These are phyloP conservation scores for Orobanche coerulescens DNA, from an alignment of 257 asterid species.

Conservation along the genomic window DNA sequence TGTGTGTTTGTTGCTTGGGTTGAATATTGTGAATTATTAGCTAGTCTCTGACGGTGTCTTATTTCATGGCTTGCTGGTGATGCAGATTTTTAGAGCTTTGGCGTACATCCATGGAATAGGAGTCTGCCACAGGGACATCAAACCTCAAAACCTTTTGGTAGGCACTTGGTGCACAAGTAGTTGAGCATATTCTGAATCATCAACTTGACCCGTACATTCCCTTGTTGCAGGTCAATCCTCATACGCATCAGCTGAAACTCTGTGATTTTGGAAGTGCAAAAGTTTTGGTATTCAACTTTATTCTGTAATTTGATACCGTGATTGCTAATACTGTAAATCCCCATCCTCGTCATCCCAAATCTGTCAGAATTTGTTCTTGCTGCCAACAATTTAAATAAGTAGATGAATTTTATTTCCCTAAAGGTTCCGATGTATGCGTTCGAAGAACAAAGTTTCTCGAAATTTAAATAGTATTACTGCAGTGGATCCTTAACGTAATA, in stretches of 20 bases:
- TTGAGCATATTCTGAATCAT: background rate
- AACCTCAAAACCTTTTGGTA: slow-evolving; percentile 84
- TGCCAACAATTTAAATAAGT: too few species aligned
- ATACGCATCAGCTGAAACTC: slow-evolving; percentile 75
- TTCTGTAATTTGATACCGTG: slow-evolving; percentile 1
- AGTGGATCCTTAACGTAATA: background rate
- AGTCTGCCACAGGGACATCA: slow-evolving; percentile 86
- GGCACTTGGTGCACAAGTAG: slow-evolving; percentile 20
- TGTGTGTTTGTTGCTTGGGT: background rate
- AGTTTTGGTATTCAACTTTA: slow-evolving; percentile 52
- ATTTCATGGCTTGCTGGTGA: slow-evolving; percentile 3
- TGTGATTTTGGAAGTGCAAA: slow-evolving; percentile 92
- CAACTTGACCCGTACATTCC: slow-evolving; percentile 10
- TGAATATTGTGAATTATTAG: too few species aligned
- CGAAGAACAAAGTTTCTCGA: background rate
- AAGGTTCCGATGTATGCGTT: background rate
- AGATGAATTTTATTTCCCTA: background rate
- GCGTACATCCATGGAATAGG: slow-evolving; percentile 77
- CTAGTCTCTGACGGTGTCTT: slow-evolving; percentile 8
- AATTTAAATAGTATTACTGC: background rate
- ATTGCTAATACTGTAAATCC: slow-evolving; percentile 4
- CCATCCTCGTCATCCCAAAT: too few species aligned
- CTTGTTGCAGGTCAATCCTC: slow-evolving; percentile 76
- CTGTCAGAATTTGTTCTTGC: too few species aligned
- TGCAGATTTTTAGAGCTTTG: slow-evolving; percentile 77